Evolutionary conservation across 225 moss, liverwort and hornwort species (phyloP).

Genomic region (Bryum argenteum): DNA sequence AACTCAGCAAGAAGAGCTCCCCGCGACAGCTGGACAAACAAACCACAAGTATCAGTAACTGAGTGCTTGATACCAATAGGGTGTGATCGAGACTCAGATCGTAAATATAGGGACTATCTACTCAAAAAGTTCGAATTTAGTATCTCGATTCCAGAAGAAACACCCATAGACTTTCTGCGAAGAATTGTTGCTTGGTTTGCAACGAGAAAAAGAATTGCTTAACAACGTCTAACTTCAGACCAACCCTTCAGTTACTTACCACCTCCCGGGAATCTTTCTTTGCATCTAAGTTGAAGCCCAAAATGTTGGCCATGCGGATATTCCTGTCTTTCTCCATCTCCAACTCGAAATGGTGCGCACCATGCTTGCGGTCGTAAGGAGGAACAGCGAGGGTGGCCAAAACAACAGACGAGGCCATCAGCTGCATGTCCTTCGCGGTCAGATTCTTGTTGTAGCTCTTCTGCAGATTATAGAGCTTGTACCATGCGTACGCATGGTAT

Average conservation of each 20-base stretch:
- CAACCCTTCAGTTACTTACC: constrained; percentile 38
- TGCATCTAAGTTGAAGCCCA: constrained; percentile 89
- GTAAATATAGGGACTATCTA: too few species aligned
- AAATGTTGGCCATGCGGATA: constrained; percentile 87
- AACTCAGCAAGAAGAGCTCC: constrained; percentile 90
- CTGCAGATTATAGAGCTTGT: constrained; percentile 91
- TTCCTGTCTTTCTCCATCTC: constrained; percentile 98
- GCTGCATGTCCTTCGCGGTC: constrained; percentile 87
- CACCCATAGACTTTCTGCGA: too few species aligned
- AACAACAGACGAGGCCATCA: constrained; percentile 96
- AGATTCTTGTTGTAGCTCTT: constrained; percentile 97
- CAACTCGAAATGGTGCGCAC: constrained; percentile 94
- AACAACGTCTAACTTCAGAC: neutral
- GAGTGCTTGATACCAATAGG: neutral
- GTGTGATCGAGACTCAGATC: neutral
- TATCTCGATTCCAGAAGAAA: too few species aligned
- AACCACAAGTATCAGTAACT: neutral
- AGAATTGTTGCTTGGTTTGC: too few species aligned
- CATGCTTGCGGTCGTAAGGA: constrained; percentile 94
- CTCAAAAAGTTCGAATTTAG: too few species aligned
- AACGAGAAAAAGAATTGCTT: too few species aligned
- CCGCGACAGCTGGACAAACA: constrained; percentile 74
- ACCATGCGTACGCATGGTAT: constrained; percentile 97
- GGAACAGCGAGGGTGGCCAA: constrained; percentile 90
- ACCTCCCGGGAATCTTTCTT: constrained; percentile 97